phyloP scores from a whole-genome alignment of 2,329 filamentous ascomycete genomes.

The Botrytis pseudocinerea region DNA sequence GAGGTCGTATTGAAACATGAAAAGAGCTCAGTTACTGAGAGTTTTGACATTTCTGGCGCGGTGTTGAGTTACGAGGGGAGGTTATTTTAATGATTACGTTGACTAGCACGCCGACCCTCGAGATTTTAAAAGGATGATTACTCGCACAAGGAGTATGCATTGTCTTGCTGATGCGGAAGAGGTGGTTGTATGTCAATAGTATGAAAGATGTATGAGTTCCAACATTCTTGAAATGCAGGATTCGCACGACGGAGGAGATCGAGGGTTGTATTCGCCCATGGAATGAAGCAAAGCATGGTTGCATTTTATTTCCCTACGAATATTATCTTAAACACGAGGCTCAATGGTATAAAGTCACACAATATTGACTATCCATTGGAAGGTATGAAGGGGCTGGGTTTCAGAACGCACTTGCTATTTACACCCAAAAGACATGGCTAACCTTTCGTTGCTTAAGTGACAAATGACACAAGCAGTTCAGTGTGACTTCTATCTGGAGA shows the following conservation, averaged over 20 bases:
- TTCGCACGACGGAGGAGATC: no score
- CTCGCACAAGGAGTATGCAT: not conserved
- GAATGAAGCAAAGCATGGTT: no score
- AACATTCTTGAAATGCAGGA: not conserved
- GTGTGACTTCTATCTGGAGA: not conserved
- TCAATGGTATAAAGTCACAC: not conserved
- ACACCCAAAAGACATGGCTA: not conserved
- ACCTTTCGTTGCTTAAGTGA: not conserved
- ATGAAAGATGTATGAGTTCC: not conserved
- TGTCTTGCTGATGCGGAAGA: not conserved
- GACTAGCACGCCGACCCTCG: not conserved
- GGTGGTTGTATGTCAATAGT: not conserved
- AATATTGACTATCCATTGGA: not conserved
- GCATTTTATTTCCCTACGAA: not conserved
- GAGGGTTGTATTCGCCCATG: no score
- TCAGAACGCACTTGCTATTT: not conserved
- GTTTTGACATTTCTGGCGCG: not conserved
- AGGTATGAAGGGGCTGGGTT: not conserved
- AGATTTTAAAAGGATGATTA: not conserved
- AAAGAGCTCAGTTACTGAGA: not conserved
- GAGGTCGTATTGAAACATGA: not conserved
- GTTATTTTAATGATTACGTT: no score
- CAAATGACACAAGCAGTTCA: not conserved
- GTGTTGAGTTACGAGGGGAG: not conserved
- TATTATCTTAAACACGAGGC: not conserved